Conservation (phyloP, 345 rosid species). For the Alliaria petiolata region DNA sequence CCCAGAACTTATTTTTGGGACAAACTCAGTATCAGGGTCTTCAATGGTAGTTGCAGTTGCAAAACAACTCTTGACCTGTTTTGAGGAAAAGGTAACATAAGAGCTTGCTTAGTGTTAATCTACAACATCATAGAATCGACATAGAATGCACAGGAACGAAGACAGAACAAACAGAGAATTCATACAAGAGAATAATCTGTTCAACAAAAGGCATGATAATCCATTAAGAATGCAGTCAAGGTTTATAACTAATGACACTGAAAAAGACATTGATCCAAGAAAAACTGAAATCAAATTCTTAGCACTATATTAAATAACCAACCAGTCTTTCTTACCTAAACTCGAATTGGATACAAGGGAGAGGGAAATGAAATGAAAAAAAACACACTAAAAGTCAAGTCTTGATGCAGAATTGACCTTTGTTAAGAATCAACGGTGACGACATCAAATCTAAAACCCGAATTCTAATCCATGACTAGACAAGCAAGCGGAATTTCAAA, state of each 20-base stretch:
- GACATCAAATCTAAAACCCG: background rate
- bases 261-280: background rate
- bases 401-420: conserved; percentile 9
- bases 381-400: background rate
- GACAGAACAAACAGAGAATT: background rate
- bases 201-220: no score
- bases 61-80: conserved; percentile 28
- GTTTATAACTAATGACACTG: background rate
- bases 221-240: background rate
- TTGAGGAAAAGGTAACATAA: background rate
- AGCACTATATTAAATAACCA: background rate
- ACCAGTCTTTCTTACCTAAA: background rate
- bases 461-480: background rate
- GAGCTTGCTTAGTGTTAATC: background rate
- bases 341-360: background rate
- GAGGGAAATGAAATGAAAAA: background rate
- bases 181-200: background rate
- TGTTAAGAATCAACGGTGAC: background rate
- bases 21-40: conserved; percentile 30
- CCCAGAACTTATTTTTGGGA: conserved; percentile 65
- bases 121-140: background rate
- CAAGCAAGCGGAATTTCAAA: background rate
- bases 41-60: background rate
- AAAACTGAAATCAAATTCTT: background rate
- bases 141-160: no score